Conservation (phyloP, 2,329 filamentous ascomycete genomes). For the Talaromyces sp. region DNA sequence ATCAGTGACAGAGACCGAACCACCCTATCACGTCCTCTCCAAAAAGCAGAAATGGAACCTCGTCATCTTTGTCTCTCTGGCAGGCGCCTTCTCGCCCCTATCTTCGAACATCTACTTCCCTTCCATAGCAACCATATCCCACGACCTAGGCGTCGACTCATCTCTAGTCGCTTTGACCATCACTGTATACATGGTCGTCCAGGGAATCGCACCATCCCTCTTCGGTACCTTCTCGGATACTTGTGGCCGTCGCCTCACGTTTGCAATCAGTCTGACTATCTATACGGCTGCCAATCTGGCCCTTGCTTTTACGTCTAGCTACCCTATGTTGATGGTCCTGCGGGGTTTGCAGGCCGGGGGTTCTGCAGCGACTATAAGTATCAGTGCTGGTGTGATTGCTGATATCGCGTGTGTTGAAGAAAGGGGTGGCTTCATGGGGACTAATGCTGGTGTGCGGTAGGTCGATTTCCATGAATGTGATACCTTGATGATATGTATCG, state of each 20-base stretch:
- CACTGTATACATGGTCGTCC: slow-evolving; percentile 29
- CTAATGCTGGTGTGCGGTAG: slow-evolving; percentile 24
- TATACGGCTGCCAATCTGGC: slow-evolving; percentile 33
- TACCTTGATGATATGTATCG: too few species aligned
- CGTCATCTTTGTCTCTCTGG: slow-evolving; percentile 38
- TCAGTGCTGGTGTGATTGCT: slow-evolving; percentile 31
- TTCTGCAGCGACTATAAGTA: slow-evolving; percentile 27
- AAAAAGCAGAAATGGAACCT: slow-evolving; percentile 36
- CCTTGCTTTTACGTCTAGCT: slow-evolving; percentile 30
- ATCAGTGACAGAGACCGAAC: background rate
- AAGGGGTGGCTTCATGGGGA: slow-evolving; percentile 30
- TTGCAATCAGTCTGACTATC: slow-evolving; percentile 27
- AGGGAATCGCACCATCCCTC: slow-evolving; percentile 31
- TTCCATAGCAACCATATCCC: slow-evolving; percentile 24
- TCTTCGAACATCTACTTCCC: slow-evolving; percentile 39
- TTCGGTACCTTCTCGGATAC: slow-evolving; percentile 32
- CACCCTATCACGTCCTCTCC: slow-evolving; percentile 6
- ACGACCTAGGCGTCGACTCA: slow-evolving; percentile 22
- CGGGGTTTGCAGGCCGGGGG: slow-evolving; percentile 31
- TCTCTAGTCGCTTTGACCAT: slow-evolving; percentile 30
- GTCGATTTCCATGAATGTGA: too few species aligned
- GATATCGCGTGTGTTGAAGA: slow-evolving; percentile 32
- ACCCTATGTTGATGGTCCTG: slow-evolving; percentile 28
- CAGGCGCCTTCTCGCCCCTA: slow-evolving; percentile 44
- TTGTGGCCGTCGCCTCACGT: slow-evolving; percentile 30